Evolutionary conservation across 495 filamentous ascomycete species (phyloP).

Genomic region (Hypoxylon subgilvum): DNA sequence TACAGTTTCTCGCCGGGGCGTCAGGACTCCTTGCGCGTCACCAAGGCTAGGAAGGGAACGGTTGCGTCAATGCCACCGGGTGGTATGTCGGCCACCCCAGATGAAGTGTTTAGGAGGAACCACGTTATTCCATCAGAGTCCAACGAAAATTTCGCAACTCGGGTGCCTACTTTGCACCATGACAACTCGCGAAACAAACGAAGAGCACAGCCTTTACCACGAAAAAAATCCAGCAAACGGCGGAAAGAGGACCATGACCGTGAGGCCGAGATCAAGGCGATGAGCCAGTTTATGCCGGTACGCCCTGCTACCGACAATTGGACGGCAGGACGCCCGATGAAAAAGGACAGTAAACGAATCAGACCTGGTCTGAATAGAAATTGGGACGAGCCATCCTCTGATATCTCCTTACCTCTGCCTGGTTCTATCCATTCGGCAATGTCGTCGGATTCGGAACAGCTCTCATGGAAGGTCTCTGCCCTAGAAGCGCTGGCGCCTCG

Average conservation of each 20-base stretch:
- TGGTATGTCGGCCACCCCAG: not conserved
- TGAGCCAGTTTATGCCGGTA: conserved; percentile 72
- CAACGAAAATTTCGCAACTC: conserved; percentile 45
- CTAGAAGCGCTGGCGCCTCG: conserved; percentile 78
- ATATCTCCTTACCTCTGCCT: conserved; percentile 72
- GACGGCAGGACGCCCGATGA: conserved; percentile 56
- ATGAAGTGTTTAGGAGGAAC: conserved; percentile 26
- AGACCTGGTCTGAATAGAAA: conserved; percentile 58
- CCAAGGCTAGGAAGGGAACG: conserved; percentile 38
- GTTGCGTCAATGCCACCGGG: conserved; percentile 40
- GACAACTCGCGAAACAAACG: conserved; percentile 54
- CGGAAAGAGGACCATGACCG: conserved; percentile 73
- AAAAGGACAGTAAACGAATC: conserved; percentile 68
- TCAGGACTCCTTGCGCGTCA: conserved; percentile 52
- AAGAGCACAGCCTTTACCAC: conserved; percentile 61
- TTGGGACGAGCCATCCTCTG: conserved; percentile 69
- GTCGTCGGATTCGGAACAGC: conserved; percentile 73
- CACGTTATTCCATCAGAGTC: conserved; percentile 38
- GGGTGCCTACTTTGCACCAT: conserved; percentile 68
- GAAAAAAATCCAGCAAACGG: conserved; percentile 78
- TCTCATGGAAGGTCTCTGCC: conserved; percentile 73
- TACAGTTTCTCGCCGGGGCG: conserved; percentile 63
- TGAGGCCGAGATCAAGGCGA: conserved; percentile 85
- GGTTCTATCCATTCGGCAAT: conserved; percentile 76
- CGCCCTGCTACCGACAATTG: conserved; percentile 62